Conservation (phyloP, 1,139 yeast genomes). For the Candida glucosophila region DNA sequence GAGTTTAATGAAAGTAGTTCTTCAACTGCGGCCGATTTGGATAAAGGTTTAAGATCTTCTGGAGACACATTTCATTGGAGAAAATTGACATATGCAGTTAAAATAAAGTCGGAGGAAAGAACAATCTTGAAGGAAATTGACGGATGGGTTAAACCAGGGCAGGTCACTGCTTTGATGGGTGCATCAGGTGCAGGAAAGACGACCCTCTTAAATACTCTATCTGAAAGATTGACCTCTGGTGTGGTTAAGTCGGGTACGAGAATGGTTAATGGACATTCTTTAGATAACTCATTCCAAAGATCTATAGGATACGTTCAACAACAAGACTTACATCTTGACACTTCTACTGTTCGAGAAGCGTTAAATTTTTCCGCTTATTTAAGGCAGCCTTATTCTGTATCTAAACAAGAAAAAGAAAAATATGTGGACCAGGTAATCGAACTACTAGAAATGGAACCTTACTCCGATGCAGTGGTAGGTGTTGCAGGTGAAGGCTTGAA, state of each 20-base stretch:
- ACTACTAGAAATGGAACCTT: constrained; percentile 33
- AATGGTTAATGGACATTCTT: constrained; percentile 61
- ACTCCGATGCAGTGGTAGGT: constrained; percentile 32
- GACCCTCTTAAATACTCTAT: constrained; percentile 63
- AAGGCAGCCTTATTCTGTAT: constrained; percentile 53
- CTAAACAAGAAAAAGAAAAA: constrained; percentile 50
- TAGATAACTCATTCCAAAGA: constrained; percentile 70
- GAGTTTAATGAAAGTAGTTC: not conserved
- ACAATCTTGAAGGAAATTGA: constrained; percentile 59
- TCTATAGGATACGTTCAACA: constrained; percentile 81
- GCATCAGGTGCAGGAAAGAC: constrained; percentile 88
- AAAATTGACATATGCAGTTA: constrained; percentile 64
- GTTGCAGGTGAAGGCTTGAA: constrained; percentile 33
- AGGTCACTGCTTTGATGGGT: constrained; percentile 52
- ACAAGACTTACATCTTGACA: constrained; percentile 64
- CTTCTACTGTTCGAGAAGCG: constrained; percentile 78
- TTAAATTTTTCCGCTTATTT: constrained; percentile 61
- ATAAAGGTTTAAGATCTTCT: constrained; percentile 4
- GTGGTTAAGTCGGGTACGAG: constrained; percentile 61
- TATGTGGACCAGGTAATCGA: constrained; percentile 67
- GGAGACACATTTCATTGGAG: constrained; percentile 68
- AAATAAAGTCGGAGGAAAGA: constrained; percentile 55
- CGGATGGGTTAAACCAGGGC: constrained; percentile 72
- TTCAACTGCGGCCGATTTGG: too few relatives aligned
- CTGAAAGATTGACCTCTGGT: constrained; percentile 73